Percentiles rank a stretch among this genome's conserved stretches.
Conservation (phyloP, 306 rosid genomes). For the Mimosa pudica region DNA sequence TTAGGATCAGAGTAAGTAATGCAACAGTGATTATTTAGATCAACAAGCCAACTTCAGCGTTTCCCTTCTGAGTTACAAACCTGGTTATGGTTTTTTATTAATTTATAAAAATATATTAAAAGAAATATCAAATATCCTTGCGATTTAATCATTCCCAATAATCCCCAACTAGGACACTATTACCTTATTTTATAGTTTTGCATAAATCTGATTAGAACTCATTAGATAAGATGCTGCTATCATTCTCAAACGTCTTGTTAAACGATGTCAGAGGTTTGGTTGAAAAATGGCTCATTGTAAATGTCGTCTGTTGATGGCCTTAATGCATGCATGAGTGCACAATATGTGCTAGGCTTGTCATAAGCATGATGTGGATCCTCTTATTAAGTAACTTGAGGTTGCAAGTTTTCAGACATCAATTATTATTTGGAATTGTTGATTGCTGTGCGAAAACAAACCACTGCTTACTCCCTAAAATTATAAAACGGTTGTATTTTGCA, state of each 20-base stretch:
- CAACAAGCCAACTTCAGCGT: background rate
- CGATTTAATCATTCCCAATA: too few relatives aligned
- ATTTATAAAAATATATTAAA: too few relatives aligned
- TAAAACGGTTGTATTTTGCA: slow-evolving; percentile 10
- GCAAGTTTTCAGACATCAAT: background rate
- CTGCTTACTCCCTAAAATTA: slow-evolving; percentile 6
- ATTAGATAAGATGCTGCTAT: background rate
- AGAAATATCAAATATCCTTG: too few relatives aligned
- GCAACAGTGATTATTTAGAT: background rate
- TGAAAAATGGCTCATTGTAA: background rate
- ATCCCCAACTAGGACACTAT: too few relatives aligned
- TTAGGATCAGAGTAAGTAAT: too few relatives aligned
- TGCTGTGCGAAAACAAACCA: slow-evolving; percentile 7
- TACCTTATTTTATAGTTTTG: background rate
- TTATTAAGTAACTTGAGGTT: background rate
- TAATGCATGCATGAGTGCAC: background rate
- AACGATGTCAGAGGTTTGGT: slow-evolving; percentile 8
- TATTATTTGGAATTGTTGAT: slow-evolving; percentile 5
- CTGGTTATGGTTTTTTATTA: too few relatives aligned
- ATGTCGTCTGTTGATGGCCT: background rate
- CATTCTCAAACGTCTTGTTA: background rate
- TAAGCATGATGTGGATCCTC: slow-evolving; percentile 6
- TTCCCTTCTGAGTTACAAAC: slow-evolving; percentile 9
- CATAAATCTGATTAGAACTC: background rate
- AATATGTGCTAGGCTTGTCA: slow-evolving; percentile 14